phyloP scores from a whole-genome alignment of 306 rosid species.

The Quercus berberidifolia region DNA sequence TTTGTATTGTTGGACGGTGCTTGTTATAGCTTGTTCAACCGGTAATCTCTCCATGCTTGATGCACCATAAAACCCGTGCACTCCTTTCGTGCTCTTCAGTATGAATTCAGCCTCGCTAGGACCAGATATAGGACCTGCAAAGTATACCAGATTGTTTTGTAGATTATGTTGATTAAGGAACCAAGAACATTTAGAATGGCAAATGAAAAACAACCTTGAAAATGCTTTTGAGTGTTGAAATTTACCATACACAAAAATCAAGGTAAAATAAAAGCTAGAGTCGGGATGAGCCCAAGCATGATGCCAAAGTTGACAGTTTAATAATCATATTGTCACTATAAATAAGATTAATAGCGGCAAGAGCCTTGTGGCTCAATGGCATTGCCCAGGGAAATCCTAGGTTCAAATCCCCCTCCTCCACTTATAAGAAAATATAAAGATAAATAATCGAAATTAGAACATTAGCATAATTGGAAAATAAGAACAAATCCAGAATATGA shows the following conservation, averaged over 20 bases:
- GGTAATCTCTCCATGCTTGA: constrained; percentile 96
- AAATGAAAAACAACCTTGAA: not conserved
- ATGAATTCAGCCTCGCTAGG: constrained; percentile 81
- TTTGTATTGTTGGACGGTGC: constrained; percentile 69
- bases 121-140: constrained; percentile 87
- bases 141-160: constrained; percentile 8
- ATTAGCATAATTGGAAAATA: not conserved
- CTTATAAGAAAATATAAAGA: too few species aligned
- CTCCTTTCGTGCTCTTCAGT: constrained; percentile 76
- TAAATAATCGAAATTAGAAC: not conserved
- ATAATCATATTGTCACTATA: not conserved
- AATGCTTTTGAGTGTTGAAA: not conserved
- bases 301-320: not conserved
- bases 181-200: constrained; percentile 4
- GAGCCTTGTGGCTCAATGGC: too few species aligned
- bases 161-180: constrained; percentile 11
- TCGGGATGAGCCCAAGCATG: not conserved
- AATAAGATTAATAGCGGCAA: not conserved
- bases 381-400: too few species aligned
- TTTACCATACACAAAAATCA: not conserved
- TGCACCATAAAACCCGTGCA: constrained; percentile 94
- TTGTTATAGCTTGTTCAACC: constrained; percentile 86
- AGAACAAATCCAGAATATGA: not conserved
- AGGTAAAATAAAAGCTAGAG: too few species aligned
- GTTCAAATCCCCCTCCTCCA: too few species aligned